Percentiles rank a stretch among this genome's conserved stretches.
Evolutionary conservation across 2,329 filamentous ascomycete genomes (phyloP).

Genomic region (Macrophomina phaseolina): DNA sequence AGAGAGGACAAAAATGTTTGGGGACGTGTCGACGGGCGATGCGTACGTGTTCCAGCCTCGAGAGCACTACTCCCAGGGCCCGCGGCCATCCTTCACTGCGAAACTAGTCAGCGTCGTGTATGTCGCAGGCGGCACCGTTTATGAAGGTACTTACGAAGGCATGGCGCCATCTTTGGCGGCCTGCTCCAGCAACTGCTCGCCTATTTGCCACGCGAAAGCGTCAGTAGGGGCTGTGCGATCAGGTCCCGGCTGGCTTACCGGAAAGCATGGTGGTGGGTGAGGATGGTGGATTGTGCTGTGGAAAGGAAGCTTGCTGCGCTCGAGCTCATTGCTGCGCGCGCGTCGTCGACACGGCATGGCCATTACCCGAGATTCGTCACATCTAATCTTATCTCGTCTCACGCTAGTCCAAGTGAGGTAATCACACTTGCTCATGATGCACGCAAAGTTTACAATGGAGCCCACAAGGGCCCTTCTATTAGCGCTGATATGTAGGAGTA

Average conservation of each 20-base stretch:
- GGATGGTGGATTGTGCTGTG: neutral
- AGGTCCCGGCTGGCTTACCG: neutral
- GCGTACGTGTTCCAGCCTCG: constrained; percentile 69
- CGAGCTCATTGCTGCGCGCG: constrained; percentile 25
- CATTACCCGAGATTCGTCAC: constrained; percentile 8
- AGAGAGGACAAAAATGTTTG: neutral
- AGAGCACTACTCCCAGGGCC: constrained; percentile 68
- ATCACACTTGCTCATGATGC: neutral
- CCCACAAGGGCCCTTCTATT: constrained; percentile 12
- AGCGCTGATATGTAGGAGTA: constrained; percentile 16
- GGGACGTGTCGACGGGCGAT: constrained; percentile 16
- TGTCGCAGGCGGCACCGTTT: constrained; percentile 1
- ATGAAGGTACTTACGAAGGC: constrained; percentile 57
- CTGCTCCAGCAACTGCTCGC: constrained; percentile 59
- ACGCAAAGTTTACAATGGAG: neutral
- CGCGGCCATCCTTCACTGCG: constrained; percentile 71
- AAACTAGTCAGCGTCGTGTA: constrained; percentile 38
- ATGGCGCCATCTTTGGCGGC: constrained; percentile 65
- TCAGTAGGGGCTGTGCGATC: neutral
- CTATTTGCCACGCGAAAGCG: neutral
- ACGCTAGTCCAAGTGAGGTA: neutral
- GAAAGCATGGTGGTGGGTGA: constrained; percentile 22
- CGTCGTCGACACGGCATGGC: constrained; percentile 9
- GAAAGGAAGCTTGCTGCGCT: neutral
- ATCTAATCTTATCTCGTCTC: constrained; percentile 20